Evolutionary conservation across 345 rosid genomes (phyloP).

Genomic region (Carallia pectinifolia): DNA sequence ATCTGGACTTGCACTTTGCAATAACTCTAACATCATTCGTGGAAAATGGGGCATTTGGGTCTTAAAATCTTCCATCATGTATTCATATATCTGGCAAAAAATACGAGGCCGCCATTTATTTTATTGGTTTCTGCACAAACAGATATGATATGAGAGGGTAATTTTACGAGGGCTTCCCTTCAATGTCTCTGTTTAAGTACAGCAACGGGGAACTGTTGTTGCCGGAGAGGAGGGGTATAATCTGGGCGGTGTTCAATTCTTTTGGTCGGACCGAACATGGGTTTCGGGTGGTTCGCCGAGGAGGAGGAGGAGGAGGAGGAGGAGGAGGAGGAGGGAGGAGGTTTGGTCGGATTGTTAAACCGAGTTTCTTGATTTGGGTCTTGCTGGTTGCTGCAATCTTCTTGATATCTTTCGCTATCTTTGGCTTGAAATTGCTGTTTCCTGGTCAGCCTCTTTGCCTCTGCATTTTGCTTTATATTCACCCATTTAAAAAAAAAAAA

Average conservation of each 20-base stretch:
- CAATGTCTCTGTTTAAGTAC: conserved; percentile 20
- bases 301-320: too few relatives aligned
- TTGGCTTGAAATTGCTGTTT: conserved; percentile 48
- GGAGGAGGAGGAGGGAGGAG: conserved; percentile 37
- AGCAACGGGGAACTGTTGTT: conserved; percentile 24
- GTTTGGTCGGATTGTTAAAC: conserved; percentile 48
- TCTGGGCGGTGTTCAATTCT: conserved; percentile 29
- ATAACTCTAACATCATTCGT: too few relatives aligned
- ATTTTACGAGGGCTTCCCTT: too few relatives aligned
- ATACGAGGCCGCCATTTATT: too few relatives aligned
- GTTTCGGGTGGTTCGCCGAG: conserved; percentile 38
- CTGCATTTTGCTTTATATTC: background rate
- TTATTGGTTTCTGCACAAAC: too few relatives aligned
- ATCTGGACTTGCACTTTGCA: too few relatives aligned
- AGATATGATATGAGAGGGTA: too few relatives aligned
- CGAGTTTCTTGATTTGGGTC: conserved; percentile 42
- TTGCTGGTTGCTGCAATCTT: conserved; percentile 44
- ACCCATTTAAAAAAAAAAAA: too few relatives aligned
- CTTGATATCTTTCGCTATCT: conserved; percentile 46
- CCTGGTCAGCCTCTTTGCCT: conserved; percentile 44
- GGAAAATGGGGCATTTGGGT: too few relatives aligned
- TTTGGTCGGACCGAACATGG: conserved; percentile 33
- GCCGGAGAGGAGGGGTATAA: conserved; percentile 45
- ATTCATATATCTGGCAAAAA: too few relatives aligned
- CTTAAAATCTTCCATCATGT: too few relatives aligned